Evolutionary conservation across 768 basidiomycete species (phyloP).

Genomic region (Porpolomopsis calyptriformis): DNA sequence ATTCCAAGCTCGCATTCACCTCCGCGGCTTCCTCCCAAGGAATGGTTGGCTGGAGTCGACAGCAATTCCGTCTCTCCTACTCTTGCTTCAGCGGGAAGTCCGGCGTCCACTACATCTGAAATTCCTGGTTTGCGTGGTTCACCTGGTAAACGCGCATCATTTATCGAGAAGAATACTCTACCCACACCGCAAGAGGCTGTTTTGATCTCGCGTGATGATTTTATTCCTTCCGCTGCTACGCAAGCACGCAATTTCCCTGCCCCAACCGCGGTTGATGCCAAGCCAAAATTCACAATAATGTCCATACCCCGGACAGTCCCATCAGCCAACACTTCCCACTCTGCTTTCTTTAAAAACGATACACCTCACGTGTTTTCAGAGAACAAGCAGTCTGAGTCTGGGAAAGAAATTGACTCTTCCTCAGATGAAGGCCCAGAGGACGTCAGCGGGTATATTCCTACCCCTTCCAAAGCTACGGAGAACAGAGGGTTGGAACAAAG

Average conservation of each 20-base stretch:
- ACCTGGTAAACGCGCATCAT: conserved; percentile 62
- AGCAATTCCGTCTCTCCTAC: conserved; percentile 15
- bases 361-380: conserved; percentile 14
- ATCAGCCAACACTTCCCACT: conserved; percentile 13
- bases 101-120: conserved; percentile 17
- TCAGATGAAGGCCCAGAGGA: conserved; percentile 53
- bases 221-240: too few species aligned
- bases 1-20: not conserved
- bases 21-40: conserved; percentile 27
- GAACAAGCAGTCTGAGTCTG: conserved; percentile 13
- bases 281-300: not conserved
- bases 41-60: conserved; percentile 71
- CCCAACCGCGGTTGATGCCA: conserved; percentile 10
- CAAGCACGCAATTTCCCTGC: conserved; percentile 12
- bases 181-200: conserved; percentile 22
- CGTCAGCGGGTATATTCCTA: conserved; percentile 19
- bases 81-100: conserved; percentile 11
- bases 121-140: conserved; percentile 54
- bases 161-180: conserved; percentile 36
- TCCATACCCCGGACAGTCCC: not conserved
- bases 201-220: conserved; percentile 27
- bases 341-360: not conserved
- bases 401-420: conserved; percentile 30
- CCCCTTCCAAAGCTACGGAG: conserved; percentile 12
- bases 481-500: conserved; percentile 20